A percentile compares a stretch with the other conserved stretches of the same genome.
Conservation (phyloP, 495 filamentous ascomycete species). For the Sphaerosporella brunnea region DNA sequence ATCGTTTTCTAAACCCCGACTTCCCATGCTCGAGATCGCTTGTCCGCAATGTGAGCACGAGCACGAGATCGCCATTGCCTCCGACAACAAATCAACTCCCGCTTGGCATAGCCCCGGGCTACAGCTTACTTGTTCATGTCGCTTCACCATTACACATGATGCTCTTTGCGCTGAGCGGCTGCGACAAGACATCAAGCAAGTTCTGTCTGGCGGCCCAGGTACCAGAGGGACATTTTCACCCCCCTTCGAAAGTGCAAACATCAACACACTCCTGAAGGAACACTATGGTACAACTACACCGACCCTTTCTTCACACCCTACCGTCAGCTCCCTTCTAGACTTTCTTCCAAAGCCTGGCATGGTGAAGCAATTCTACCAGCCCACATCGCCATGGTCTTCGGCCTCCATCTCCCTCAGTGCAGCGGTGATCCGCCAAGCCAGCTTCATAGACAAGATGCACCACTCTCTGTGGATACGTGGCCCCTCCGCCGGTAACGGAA, state of each 20-base stretch:
- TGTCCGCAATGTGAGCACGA: slow-evolving; percentile 13
- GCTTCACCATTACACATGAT: slow-evolving; percentile 34
- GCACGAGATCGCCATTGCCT: slow-evolving; percentile 9
- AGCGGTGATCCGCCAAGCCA: slow-evolving; percentile 63
- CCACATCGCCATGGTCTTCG: slow-evolving; percentile 36
- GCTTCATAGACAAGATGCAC: slow-evolving; percentile 70
- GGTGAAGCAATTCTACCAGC: slow-evolving; percentile 1
- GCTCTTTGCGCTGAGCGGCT: slow-evolving; percentile 42
- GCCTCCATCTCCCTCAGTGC: slow-evolving; percentile 61
- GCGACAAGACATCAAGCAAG: slow-evolving; percentile 32
- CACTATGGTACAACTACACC: background rate
- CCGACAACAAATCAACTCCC: background rate
- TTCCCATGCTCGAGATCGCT: slow-evolving; percentile 8
- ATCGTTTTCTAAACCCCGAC: background rate
- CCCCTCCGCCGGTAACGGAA: slow-evolving; percentile 33
- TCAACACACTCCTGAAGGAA: background rate
- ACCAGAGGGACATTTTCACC: slow-evolving; percentile 12
- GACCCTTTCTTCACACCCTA: background rate
- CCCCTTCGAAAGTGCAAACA: background rate
- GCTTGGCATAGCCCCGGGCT: background rate
- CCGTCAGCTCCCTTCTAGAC: slow-evolving; percentile 1
- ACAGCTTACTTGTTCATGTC: slow-evolving; percentile 32
- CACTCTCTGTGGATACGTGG: slow-evolving; percentile 29
- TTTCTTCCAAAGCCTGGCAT: background rate
- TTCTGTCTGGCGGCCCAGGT: slow-evolving; percentile 24